phyloP scores from a whole-genome alignment of 1,284 basidiomycete genomes.

The Sanghuangporus weigelae region DNA sequence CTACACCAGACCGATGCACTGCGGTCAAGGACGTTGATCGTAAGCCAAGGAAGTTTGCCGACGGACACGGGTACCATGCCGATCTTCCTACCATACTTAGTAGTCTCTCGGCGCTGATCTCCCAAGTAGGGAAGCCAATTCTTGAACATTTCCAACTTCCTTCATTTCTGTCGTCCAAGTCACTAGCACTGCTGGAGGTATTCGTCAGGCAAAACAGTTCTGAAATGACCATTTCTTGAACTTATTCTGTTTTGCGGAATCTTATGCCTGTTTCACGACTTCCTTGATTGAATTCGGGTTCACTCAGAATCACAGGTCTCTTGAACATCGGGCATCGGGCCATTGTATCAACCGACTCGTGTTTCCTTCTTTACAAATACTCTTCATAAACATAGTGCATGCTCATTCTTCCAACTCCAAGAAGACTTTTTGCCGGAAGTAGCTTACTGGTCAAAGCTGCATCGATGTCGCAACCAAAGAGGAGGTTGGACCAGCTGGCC shows the following conservation, averaged over 20 bases:
- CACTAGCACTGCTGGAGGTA: no score
- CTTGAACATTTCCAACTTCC: no score
- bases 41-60: neutral
- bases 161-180: no score
- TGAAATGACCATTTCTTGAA: no score
- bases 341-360: neutral
- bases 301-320: neutral
- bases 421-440: neutral
- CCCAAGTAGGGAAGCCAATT: no score
- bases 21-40: neutral
- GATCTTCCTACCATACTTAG: no score
- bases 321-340: constrained; percentile 1
- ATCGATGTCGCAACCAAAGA: constrained; percentile 11
- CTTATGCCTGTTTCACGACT: neutral
- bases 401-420: neutral
- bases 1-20: no score
- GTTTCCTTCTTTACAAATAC: neutral
- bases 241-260: neutral
- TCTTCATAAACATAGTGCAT: neutral
- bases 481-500: constrained; percentile 2
- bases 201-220: no score
- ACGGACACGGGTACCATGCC: neutral
- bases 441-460: neutral
- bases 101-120: no score
- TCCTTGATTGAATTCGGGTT: neutral